A percentile compares a stretch with the other conserved stretches of the same genome.
Evolutionary conservation across 768 basidiomycete genomes (phyloP).

Genomic region (Pholiota molesta): DNA sequence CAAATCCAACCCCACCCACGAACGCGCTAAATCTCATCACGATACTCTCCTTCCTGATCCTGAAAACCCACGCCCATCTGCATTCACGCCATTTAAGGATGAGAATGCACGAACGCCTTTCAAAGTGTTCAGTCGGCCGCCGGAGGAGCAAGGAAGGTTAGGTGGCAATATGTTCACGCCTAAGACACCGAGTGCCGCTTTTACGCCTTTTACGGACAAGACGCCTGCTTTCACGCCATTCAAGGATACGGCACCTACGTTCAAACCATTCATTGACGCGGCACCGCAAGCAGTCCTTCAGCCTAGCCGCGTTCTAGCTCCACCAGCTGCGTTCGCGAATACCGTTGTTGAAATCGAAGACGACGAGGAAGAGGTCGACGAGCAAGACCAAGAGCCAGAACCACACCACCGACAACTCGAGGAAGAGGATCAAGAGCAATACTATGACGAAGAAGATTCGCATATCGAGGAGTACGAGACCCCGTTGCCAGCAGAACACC

Average conservation of each 20-base stretch:
- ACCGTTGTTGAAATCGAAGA: slow-evolving; percentile 34
- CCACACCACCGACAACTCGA: slow-evolving; percentile 35
- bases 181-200: slow-evolving; percentile 42
- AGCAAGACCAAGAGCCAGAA: slow-evolving; percentile 32
- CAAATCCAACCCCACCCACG: slow-evolving; percentile 35
- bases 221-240: slow-evolving; percentile 41
- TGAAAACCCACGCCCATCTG: slow-evolving; percentile 25
- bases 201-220: slow-evolving; percentile 46
- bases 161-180: slow-evolving; percentile 43
- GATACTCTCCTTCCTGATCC: slow-evolving; percentile 27
- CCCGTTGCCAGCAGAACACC: slow-evolving; percentile 30
- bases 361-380: slow-evolving; percentile 33
- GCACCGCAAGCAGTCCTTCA: slow-evolving; percentile 17
- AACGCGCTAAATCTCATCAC: slow-evolving; percentile 47
- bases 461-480: slow-evolving; percentile 35
- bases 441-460: slow-evolving; percentile 33
- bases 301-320: slow-evolving; percentile 20
- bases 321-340: slow-evolving; percentile 23
- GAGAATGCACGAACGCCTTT: slow-evolving; percentile 51
- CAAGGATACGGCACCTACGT: slow-evolving; percentile 29
- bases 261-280: slow-evolving; percentile 34
- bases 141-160: slow-evolving; percentile 42
- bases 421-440: slow-evolving; percentile 29
- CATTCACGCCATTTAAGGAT: slow-evolving; percentile 45
- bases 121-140: slow-evolving; percentile 80